Evolutionary conservation across 1,284 basidiomycete genomes (phyloP).

Genomic region (Moesziomyces sp.): DNA sequence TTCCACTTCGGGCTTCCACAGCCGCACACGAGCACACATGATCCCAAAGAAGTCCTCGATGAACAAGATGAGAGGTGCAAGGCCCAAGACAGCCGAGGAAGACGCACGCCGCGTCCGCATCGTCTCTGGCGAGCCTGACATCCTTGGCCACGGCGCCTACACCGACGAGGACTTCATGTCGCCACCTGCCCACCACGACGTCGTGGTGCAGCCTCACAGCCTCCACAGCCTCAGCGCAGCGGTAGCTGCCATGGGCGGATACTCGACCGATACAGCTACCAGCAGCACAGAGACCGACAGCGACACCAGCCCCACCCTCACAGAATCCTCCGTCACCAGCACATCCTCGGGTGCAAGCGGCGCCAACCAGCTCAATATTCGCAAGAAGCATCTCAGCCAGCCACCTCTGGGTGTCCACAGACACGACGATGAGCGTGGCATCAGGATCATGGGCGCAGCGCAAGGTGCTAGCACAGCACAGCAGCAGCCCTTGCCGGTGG

Average conservation of each 20-base stretch:
- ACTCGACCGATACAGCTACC: slow-evolving; percentile 33
- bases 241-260: slow-evolving; percentile 36
- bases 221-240: slow-evolving; percentile 46
- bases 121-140: slow-evolving; percentile 50
- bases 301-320: slow-evolving; percentile 33
- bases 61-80: slow-evolving; percentile 32
- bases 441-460: not conserved
- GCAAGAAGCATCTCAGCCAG: slow-evolving; percentile 43
- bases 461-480: not conserved
- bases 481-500: slow-evolving; percentile 8
- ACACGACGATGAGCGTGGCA: not conserved
- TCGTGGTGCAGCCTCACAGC: slow-evolving; percentile 32
- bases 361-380: slow-evolving; percentile 4
- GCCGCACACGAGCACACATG: slow-evolving; percentile 37
- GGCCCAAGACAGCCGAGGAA: slow-evolving; percentile 39
- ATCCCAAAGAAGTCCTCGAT: slow-evolving; percentile 39
- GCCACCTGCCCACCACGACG: slow-evolving; percentile 15
- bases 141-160: slow-evolving; percentile 48
- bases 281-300: slow-evolving; percentile 34
- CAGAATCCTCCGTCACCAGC: slow-evolving; percentile 41
- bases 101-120: slow-evolving; percentile 52
- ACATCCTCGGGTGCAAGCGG: slow-evolving; percentile 17
- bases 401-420: slow-evolving; percentile 12
- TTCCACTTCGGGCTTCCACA: slow-evolving; percentile 31
- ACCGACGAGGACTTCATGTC: slow-evolving; percentile 47